Conservation (phyloP, 495 filamentous ascomycete genomes). For the Neurospora sublineolata region DNA sequence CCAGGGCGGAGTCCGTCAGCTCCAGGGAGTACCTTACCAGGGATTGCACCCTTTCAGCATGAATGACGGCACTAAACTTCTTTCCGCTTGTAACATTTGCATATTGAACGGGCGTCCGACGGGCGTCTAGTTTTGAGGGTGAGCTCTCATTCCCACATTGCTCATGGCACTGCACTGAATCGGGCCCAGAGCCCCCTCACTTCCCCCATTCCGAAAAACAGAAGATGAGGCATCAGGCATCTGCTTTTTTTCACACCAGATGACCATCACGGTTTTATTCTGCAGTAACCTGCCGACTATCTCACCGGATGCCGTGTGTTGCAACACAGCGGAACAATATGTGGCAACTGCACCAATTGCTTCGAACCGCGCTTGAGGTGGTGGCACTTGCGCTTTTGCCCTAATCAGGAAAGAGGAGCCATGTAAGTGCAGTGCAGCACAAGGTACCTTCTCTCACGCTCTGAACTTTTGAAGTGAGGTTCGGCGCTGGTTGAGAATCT, state of each 20-base stretch:
- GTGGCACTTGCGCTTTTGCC: background rate
- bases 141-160: background rate
- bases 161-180: background rate
- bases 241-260: background rate
- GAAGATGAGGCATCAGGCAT: background rate
- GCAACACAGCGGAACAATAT: background rate
- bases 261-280: background rate
- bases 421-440: background rate
- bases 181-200: background rate
- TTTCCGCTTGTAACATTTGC: background rate
- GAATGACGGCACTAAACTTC: background rate
- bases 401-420: background rate
- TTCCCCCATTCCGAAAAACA: background rate
- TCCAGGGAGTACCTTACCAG: background rate
- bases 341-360: background rate
- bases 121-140: background rate
- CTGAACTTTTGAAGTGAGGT: background rate
- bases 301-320: background rate
- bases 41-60: background rate
- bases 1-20: background rate
- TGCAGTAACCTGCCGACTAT: background rate
- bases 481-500: background rate
- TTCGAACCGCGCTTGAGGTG: background rate
- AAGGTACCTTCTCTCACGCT: background rate
- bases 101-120: background rate